A percentile compares a stretch with the other conserved stretches of the same genome.
These are phyloP conservation scores for Rhizopogon rudus DNA, from an alignment of 768 basidiomycete genomes.

Conservation along the genomic window DNA sequence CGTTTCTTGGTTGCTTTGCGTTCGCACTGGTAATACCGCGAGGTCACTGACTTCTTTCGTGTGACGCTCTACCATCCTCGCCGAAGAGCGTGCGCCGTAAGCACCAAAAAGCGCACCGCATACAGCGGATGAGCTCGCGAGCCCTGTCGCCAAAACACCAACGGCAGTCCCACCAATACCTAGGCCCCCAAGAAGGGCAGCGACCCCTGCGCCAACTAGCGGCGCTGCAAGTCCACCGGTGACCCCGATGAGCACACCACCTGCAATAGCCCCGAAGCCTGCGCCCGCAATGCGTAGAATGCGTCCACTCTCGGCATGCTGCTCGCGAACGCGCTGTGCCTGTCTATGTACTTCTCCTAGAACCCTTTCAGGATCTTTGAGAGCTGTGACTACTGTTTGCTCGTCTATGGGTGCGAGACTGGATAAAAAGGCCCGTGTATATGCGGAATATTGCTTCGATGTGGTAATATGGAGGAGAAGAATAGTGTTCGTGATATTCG, in stretches of 20 bases:
- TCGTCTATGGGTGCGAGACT: conserved; percentile 39
- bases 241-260: conserved; percentile 50
- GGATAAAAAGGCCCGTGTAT: conserved; percentile 42
- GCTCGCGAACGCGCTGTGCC: conserved; percentile 32
- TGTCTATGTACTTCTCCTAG: conserved; percentile 40
- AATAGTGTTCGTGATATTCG: conserved; percentile 43
- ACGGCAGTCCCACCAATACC: conserved; percentile 50
- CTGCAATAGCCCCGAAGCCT: conserved; percentile 48
- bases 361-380: conserved; percentile 45
- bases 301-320: conserved; percentile 38
- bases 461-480: conserved; percentile 47
- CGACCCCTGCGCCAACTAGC: conserved; percentile 49
- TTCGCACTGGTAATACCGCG: conserved; percentile 41
- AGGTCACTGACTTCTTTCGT: conserved; percentile 50
- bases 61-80: conserved; percentile 44
- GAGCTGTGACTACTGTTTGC: conserved; percentile 35
- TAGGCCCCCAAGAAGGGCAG: conserved; percentile 42
- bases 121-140: conserved; percentile 50
- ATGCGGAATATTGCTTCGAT: conserved; percentile 44
- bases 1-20: conserved; percentile 34
- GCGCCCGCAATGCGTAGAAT: conserved; percentile 42
- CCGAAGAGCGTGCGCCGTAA: conserved; percentile 47
- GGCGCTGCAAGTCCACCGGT: conserved; percentile 60
- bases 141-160: conserved; percentile 45
- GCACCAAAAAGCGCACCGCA: conserved; percentile 56